Percentiles rank a stretch among this genome's conserved stretches.
These are phyloP conservation scores for Cladophialophora exuberans DNA, from an alignment of 2,329 filamentous ascomycete genomes.

Conservation along the genomic window DNA sequence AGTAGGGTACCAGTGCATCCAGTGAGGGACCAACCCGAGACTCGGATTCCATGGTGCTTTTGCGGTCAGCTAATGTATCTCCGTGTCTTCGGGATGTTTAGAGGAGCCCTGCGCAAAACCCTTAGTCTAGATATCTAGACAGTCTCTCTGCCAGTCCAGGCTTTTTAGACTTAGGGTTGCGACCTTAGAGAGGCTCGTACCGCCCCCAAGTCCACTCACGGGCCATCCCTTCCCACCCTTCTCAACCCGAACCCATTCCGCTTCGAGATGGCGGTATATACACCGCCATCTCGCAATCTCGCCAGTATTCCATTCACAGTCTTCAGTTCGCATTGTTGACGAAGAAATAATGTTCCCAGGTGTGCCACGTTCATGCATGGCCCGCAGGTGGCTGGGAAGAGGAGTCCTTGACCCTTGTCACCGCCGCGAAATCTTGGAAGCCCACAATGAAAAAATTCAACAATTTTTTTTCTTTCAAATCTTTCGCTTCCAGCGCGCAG, in stretches of 20 bases:
- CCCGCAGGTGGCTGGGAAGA: constrained; percentile 13
- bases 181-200: constrained; percentile 3
- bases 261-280: constrained; percentile 21
- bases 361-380: too few species aligned
- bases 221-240: constrained; percentile 21
- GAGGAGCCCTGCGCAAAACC: constrained; percentile 8
- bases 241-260: background rate
- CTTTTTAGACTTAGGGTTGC: too few species aligned
- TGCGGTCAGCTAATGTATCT: background rate
- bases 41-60: background rate
- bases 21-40: too few species aligned
- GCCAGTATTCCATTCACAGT: background rate
- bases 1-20: too few species aligned
- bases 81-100: constrained; percentile 5
- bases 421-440: constrained; percentile 13
- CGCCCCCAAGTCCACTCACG: constrained; percentile 12
- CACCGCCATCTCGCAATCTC: constrained; percentile 12
- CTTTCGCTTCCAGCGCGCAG: too few species aligned
- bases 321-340: background rate
- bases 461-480: background rate
- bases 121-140: constrained; percentile 14
- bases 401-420: background rate
- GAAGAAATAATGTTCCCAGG: too few species aligned
- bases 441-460: constrained; percentile 16
- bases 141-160: too few species aligned